phyloP scores from a whole-genome alignment of 2,329 filamentous ascomycete genomes.

The Penicillium sp. region DNA sequence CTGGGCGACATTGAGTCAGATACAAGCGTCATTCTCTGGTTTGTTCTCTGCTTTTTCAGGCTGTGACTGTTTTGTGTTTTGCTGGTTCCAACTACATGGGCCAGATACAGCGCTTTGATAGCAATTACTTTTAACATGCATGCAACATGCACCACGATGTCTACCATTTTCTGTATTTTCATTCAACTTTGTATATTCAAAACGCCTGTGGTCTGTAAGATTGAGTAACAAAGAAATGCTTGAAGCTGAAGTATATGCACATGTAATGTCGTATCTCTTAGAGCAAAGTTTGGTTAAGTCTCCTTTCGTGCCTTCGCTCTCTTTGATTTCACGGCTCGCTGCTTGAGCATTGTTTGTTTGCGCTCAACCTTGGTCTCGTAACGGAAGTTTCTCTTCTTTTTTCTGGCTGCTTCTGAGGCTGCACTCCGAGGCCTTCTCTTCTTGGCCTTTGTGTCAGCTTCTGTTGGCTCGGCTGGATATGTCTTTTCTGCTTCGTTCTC shows the following conservation, averaged over 20 bases:
- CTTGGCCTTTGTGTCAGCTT: constrained; percentile 36
- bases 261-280: constrained; percentile 6
- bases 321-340: constrained; percentile 69
- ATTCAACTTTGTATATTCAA: constrained; percentile 8
- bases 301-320: constrained; percentile 58
- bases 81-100: constrained; percentile 14
- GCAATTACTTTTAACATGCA: constrained; percentile 18
- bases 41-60: constrained; percentile 29
- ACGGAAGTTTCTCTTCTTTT: constrained; percentile 86
- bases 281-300: background rate
- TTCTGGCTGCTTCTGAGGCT: constrained; percentile 60
- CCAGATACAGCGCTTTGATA: constrained; percentile 21
- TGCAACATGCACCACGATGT: constrained; percentile 19
- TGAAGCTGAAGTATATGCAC: constrained; percentile 5
- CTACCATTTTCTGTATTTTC: constrained; percentile 15
- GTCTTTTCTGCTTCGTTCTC: constrained; percentile 28
- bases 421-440: constrained; percentile 49
- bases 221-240: background rate
- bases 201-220: constrained; percentile 4
- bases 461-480: constrained; percentile 34
- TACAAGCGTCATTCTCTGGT: constrained; percentile 26
- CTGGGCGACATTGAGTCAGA: constrained; percentile 30
- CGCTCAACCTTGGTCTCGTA: constrained; percentile 89
- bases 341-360: constrained; percentile 59
- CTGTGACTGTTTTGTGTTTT: constrained; percentile 28